Base-by-base conservation (phyloP, 2,329 filamentous ascomycete genomes). In the Colletotrichum liaoningense region DNA sequence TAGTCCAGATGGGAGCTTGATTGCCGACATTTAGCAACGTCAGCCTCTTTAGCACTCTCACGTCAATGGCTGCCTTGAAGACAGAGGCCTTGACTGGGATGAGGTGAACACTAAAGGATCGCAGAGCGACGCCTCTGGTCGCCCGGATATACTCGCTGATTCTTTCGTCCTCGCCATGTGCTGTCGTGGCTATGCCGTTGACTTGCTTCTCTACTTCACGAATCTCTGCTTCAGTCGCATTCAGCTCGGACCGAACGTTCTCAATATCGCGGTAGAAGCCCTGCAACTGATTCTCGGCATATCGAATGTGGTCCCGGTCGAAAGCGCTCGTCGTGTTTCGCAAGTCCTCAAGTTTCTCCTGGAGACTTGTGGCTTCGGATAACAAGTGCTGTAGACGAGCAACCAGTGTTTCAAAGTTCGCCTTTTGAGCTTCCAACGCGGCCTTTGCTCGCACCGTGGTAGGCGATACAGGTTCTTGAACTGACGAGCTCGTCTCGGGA, bases 1-100 rank as follows among this genome's bases (percentile, higher is more conserved):
- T 80, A 1, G 84, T 82, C 91, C 91, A 93, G 74, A 93, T 88
- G 0, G 87, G 83, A 33, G 84, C 84, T 78, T 93, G 91, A 5
- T 87, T 84, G 1, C 91, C 91, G 22, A 93, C 90, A 74, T 91
- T 92, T 58, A 93, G 85, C 28, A 93, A 83, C 1, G 90, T 91
- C 22, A 93, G 82, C 59, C 85, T 86, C 75, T 83, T 87, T n/a
- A 93, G 82, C 4, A 83, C 83, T n/a, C 83, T 83, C 4, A 93
- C 77, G 76, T 93, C 89, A 46, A 93, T 81, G 0, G 89, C 88
- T 33, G 85, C 84, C 22, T 84, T 86, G 9, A 93, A 77, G 0
- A 92, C 85, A 0, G 88, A 88, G 2, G 90, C 84, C 78, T 89
- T 91, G 76, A 91, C 84, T 0, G 91, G 91, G 42, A 93, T 86